phyloP scores from a whole-genome alignment of 345 rosid species.

The Raphanus sativus region DNA sequence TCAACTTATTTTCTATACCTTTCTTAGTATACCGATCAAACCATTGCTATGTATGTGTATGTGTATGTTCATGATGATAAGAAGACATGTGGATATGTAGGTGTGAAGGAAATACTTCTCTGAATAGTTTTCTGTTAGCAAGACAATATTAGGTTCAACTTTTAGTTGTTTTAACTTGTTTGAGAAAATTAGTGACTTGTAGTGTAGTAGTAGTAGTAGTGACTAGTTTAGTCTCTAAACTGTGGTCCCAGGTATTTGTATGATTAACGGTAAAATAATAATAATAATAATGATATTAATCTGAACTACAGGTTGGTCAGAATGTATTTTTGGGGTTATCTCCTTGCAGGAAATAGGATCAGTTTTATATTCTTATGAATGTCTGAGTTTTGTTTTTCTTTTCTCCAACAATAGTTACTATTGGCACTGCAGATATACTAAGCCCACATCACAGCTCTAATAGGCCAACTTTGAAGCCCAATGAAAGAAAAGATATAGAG shows the following conservation, averaged over 20 bases:
- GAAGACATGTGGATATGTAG: neutral
- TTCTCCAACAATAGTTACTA: neutral
- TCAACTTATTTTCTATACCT: neutral
- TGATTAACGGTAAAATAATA: neutral
- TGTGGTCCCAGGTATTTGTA: constrained; percentile 26
- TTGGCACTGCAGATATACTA: constrained; percentile 13
- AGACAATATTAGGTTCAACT: constrained; percentile 12
- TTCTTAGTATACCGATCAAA: neutral
- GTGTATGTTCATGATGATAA: neutral
- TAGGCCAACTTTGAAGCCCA: neutral
- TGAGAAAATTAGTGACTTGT: constrained; percentile 22
- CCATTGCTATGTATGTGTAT: constrained; percentile 18
- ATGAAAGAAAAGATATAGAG: constrained; percentile 2
- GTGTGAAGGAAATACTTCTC: neutral
- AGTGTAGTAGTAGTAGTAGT: neutral
- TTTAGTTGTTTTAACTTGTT: constrained; percentile 3
- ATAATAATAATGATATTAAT: neutral
- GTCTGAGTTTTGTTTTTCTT: neutral
- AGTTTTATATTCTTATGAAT: neutral
- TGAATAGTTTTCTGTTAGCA: constrained; percentile 26
- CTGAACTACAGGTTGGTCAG: neutral
- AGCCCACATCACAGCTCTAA: neutral
- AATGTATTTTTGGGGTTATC: neutral
- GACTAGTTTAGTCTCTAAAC: constrained; percentile 20
- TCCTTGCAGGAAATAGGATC: neutral